Evolutionary conservation across 2,329 filamentous ascomycete species (phyloP).

Genomic region (Diaporthe nobilis): DNA sequence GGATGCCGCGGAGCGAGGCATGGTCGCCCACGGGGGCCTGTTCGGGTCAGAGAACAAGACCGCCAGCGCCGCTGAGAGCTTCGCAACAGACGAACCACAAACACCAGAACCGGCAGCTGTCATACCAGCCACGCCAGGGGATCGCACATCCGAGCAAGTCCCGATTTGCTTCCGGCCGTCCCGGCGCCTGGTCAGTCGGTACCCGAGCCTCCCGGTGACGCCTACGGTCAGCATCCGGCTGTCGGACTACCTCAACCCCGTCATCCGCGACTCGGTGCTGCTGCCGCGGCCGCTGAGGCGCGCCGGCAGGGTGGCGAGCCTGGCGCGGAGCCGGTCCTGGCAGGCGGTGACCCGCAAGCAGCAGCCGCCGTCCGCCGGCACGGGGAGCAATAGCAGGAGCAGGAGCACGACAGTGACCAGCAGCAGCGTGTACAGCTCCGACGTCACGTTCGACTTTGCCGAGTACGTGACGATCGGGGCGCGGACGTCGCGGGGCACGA

Average conservation of each 20-base stretch:
- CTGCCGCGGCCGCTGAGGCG: neutral
- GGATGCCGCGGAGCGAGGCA: neutral
- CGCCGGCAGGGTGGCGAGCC: neutral
- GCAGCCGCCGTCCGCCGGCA: neutral
- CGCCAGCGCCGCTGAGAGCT: neutral
- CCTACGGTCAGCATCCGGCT: constrained; percentile 4
- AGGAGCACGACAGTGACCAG: neutral
- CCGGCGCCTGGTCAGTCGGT: neutral
- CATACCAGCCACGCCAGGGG: too few relatives aligned
- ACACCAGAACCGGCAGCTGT: neutral
- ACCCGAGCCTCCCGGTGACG: neutral
- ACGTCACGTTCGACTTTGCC: neutral
- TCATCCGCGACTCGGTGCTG: neutral
- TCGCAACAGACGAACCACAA: neutral
- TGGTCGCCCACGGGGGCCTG: neutral
- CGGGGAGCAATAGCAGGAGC: neutral
- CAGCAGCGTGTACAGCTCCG: constrained; percentile 17
- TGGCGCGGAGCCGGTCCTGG: neutral
- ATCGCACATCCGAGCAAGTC: neutral
- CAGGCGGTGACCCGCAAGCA: neutral
- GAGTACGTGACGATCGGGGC: neutral
- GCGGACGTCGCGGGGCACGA: constrained; percentile 27
- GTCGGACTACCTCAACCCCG: constrained; percentile 13
- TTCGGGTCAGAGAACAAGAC: neutral
- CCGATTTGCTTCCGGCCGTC: constrained; percentile 10